These are phyloP conservation scores for Citrus unshiu DNA, from an alignment of 345 rosid species.

Conservation along the genomic window DNA sequence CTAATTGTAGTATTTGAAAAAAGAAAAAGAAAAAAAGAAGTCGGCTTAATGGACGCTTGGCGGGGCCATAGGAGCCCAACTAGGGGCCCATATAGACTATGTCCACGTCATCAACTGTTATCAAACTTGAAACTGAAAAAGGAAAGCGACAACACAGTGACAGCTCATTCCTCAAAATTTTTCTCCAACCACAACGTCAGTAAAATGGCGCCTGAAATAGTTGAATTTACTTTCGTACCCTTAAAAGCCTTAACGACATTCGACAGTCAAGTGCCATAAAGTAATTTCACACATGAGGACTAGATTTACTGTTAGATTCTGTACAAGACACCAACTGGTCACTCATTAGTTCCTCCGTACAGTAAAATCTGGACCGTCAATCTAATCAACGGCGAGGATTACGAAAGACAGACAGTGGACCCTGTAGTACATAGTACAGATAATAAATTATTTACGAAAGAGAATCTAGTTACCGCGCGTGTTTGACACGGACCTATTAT, in stretches of 20 bases:
- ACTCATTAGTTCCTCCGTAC: background rate
- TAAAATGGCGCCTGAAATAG: background rate
- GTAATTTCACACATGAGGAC: slow-evolving; percentile 12
- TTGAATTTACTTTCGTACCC: background rate
- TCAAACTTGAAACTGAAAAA: background rate
- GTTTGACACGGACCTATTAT: background rate
- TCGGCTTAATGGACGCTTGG: background rate
- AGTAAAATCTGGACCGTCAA: slow-evolving; percentile 24
- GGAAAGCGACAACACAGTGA: background rate
- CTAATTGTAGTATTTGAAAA: too few relatives aligned
- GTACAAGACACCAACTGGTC: slow-evolving; percentile 6
- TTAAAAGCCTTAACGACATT: background rate
- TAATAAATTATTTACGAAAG: background rate
- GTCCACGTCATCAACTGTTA: background rate
- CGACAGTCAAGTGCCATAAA: background rate
- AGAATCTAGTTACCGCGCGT: slow-evolving; percentile 18
- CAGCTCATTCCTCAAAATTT: slow-evolving; percentile 8
- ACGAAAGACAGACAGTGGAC: slow-evolving; percentile 1
- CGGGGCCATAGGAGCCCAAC: background rate
- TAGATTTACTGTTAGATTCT: slow-evolving; percentile 37
- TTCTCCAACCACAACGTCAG: background rate
- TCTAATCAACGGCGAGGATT: slow-evolving; percentile 29
- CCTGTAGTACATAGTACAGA: slow-evolving; percentile 24
- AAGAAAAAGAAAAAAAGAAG: background rate
- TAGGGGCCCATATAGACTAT: background rate